Evolutionary conservation across 1,284 basidiomycete genomes (phyloP), one percentile per base, ranked within the genome.

Genomic region (Puccinia horiana): DNA sequence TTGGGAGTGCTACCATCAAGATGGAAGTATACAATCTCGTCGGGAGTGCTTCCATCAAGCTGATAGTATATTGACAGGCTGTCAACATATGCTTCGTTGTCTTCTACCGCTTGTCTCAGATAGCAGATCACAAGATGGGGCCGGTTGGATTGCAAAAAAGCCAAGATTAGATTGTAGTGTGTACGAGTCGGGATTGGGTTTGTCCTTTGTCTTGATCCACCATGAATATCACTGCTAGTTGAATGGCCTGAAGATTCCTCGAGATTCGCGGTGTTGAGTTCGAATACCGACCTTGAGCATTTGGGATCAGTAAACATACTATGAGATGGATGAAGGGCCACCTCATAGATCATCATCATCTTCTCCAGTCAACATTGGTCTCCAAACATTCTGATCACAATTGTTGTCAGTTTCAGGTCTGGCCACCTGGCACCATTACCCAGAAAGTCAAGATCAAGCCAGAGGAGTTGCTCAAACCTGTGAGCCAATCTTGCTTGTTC

Each of bases 311-410:
- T 35, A 4, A 44, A 20, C 81, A 82, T 82, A 6, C 32, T 44
- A n/a, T 35, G 16, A 18, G 81, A 82, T 8, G 81, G 81, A 76
- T 76, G 44, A 54, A 56, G 35, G 37, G 81, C 73, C 4, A 74
- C 74, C 47, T 82, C 61, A 56, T 82, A 82, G 49, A 76, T 54
- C 40, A 40, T 76, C 40, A 82, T 70, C 74, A 76, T 76, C 29
- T 70, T 69, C 8, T 44, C 49, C 23, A 76, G 65, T 35, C 29
- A 42, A 18, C 52, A 40, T 70, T 76, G 58, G 16, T 75, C 72
- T 37, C 58, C 76, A 42, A 63, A 82, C 61, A 76, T 76, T 20
- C 65, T 29, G 29, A 82, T 54, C 1, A 82, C 65, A 44, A 65
- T 63, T 37, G 70, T 61, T 20, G 81, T 82, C 26, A 82, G 47